These are phyloP conservation scores for Vanrija humicola DNA, from an alignment of 1,284 basidiomycete species.

Conservation along the genomic window DNA sequence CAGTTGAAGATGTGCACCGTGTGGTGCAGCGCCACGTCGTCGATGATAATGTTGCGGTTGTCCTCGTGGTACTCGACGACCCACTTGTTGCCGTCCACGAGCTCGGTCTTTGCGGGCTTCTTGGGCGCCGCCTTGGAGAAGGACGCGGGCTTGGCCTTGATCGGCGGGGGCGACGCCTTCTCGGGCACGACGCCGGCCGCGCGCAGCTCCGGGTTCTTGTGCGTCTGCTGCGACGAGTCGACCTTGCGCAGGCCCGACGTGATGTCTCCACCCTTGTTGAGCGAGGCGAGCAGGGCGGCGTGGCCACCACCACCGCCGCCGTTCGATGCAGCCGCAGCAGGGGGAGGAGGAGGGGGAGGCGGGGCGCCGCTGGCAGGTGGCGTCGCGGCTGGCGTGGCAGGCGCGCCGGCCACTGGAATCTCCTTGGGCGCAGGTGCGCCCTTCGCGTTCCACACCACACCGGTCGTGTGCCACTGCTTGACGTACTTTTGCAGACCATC, in stretches of 20 bases:
- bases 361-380: conserved; percentile 52
- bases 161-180: conserved; percentile 43
- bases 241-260: conserved; percentile 91
- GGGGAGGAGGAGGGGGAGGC: conserved; percentile 54
- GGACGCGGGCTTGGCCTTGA: conserved; percentile 67
- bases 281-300: conserved; percentile 83
- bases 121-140: conserved; percentile 61
- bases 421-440: conserved; percentile 49
- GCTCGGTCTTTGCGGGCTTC: conserved; percentile 84
- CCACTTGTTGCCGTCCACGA: conserved; percentile 91
- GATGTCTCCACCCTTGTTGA: conserved; percentile 86
- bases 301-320: conserved; percentile 54
- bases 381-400: conserved; percentile 36
- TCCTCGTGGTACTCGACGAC: conserved; percentile 89
- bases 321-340: conserved; percentile 49
- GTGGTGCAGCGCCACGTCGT: conserved; percentile 75
- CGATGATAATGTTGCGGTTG: conserved; percentile 68
- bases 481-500: conserved; percentile 80
- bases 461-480: conserved; percentile 80
- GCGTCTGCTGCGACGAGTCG: conserved; percentile 93
- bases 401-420: conserved; percentile 47
- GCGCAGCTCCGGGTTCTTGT: conserved; percentile 91
- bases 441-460: conserved; percentile 83
- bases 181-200: conserved; percentile 63
- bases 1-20: conserved; percentile 87